Base-by-base conservation (phyloP, 257 asterid genomes). In the Gentiana dahurica region DNA sequence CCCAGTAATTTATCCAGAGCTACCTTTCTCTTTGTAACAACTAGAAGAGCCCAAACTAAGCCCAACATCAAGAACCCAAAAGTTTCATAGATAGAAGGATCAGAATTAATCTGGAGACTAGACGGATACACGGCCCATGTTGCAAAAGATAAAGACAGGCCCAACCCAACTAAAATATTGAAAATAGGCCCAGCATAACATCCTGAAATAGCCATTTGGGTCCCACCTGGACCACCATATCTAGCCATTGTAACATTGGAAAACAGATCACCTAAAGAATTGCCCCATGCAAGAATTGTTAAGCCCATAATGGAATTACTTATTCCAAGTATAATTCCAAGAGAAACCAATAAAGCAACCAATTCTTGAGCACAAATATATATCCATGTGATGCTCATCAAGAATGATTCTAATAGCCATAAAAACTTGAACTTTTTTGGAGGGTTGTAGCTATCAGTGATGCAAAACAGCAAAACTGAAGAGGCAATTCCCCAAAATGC, bases 141-240 rank as follows among this genome's bases (percentile, higher is more conserved):
- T 10, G 57, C 38, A 12, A 41, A 11, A 36, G 8, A 51, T 38
- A 64, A n/a, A 49, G 62, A 64, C 24, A 64, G 1, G 48, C 73
- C 71, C 45, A 67, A 52, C n/a, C 77, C 68, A 15, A 72, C 59
- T 3, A 62, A 3, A 34, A 48, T 51, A 49, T 60, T 67, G 43
- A 72, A 64, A 9, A 67, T 67, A 49, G 77, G 68, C 43, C 77
- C 65, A 2, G 67, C 70, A 63, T 36, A 63, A 41, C 65, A 68
- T 2, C 59, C 74, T 2, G 68, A 60, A 12, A 68, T 47, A 10
- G 68, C 55, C 4, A 59, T n/a, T 48, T 60, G 60, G 45, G 60
- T 59, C 24, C 68, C 67, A 8, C n/a, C 44, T 4, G 62, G 68
- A 13, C 71, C 71, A 47, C 68, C 60, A 24, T 56, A 51, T 11